phyloP scores from a whole-genome alignment of 805 yeast species.

The Kluyveromyces lactis region DNA sequence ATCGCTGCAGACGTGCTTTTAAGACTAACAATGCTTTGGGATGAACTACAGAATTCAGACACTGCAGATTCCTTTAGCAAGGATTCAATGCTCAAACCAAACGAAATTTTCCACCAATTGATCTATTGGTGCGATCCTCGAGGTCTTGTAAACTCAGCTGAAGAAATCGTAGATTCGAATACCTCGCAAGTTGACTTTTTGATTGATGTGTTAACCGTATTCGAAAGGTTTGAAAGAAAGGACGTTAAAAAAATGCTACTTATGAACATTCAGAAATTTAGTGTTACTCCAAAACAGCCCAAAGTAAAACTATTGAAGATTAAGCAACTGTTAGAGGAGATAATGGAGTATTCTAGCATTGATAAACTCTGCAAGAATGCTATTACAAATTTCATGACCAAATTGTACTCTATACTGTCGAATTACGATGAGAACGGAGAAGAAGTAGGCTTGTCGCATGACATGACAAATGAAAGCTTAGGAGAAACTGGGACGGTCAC shows the following conservation, averaged over 20 bases:
- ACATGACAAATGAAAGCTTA: too few species aligned
- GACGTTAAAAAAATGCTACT: conserved; percentile 49
- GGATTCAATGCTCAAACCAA: conserved; percentile 33
- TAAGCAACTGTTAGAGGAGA: conserved; percentile 20
- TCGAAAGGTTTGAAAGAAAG: conserved; percentile 40
- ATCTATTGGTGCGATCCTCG: conserved; percentile 81
- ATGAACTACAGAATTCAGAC: conserved; percentile 30
- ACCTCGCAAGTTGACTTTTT: conserved; percentile 50
- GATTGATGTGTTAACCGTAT: conserved; percentile 42
- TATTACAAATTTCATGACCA: conserved; percentile 24
- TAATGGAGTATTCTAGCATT: conserved; percentile 24
- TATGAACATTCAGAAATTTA: conserved; percentile 41
- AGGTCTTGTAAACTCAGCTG: conserved; percentile 44
- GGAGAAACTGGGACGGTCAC: too few species aligned
- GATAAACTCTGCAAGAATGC: conserved; percentile 31
- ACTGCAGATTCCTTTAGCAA: conserved; percentile 21
- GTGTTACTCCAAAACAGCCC: conserved; percentile 30
- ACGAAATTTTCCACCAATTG: conserved; percentile 57
- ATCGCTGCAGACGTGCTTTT: conserved; percentile 59
- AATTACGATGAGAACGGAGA: neutral
- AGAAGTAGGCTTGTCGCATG: too few species aligned
- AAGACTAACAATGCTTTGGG: conserved; percentile 43
- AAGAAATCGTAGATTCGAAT: conserved; percentile 35
- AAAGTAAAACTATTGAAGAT: conserved; percentile 21
- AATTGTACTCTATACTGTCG: neutral